Percentiles rank a stretch among this genome's conserved stretches.
Conservation (phyloP, 2,329 filamentous ascomycete species). For the Beauveria sp. region DNA sequence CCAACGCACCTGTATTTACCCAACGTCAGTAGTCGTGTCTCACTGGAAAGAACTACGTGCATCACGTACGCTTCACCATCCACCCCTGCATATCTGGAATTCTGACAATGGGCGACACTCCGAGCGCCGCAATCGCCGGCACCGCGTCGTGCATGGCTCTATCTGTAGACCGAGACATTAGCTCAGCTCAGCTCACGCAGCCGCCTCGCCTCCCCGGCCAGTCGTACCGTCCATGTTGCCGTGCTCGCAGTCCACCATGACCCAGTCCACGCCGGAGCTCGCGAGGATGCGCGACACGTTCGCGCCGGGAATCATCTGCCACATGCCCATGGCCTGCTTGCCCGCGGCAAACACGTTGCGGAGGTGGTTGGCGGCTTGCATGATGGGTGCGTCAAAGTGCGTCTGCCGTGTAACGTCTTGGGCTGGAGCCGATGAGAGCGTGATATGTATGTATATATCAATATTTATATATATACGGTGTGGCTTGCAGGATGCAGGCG, state of each 20-base stretch:
- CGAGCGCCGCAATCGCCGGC: slow-evolving; percentile 43
- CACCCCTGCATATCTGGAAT: slow-evolving; percentile 46
- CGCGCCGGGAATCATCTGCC: slow-evolving; percentile 56
- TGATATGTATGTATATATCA: too few species aligned
- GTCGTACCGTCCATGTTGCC: slow-evolving; percentile 39
- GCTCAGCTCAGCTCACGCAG: background rate
- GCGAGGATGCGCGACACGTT: slow-evolving; percentile 55
- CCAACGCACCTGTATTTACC: slow-evolving; percentile 17
- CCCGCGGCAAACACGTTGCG: slow-evolving; percentile 41
- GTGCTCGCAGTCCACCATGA: slow-evolving; percentile 52
- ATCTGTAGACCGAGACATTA: slow-evolving; percentile 23
- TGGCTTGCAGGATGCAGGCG: background rate
- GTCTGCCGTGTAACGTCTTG: background rate
- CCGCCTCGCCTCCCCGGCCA: background rate
- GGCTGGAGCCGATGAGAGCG: too few species aligned
- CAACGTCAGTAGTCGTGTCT: background rate
- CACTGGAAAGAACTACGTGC: too few species aligned
- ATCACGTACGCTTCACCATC: slow-evolving; percentile 44
- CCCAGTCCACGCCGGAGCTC: slow-evolving; percentile 56
- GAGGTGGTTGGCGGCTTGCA: slow-evolving; percentile 41
- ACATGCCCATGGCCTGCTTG: slow-evolving; percentile 46
- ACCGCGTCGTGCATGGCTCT: slow-evolving; percentile 47
- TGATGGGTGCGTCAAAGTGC: slow-evolving; percentile 15
- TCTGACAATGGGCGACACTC: slow-evolving; percentile 47
- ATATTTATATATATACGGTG: background rate